Percentiles rank a stretch among this genome's conserved stretches.
Evolutionary conservation across 2,329 filamentous ascomycete species (phyloP).

Genomic region (Pezicula rhizophila): DNA sequence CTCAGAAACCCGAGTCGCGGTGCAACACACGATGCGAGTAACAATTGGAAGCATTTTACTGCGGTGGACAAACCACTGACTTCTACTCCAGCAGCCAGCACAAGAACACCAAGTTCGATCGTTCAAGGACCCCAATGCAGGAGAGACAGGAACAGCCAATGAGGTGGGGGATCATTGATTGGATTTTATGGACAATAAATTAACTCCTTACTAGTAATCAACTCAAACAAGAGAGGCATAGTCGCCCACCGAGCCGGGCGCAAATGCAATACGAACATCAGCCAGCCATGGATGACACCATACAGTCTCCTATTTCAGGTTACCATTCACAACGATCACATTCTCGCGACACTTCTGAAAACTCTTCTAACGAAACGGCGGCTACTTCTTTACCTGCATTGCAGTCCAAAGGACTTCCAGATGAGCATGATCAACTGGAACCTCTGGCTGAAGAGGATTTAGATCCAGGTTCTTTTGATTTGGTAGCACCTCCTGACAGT

Average conservation of each 20-base stretch:
- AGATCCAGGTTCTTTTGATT: constrained; percentile 47
- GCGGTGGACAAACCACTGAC: too few species aligned
- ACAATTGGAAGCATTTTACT: too few species aligned
- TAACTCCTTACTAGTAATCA: background rate
- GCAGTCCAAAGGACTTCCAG: constrained; percentile 17
- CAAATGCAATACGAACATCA: background rate
- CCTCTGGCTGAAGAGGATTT: constrained; percentile 37
- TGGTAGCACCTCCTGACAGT: constrained; percentile 37
- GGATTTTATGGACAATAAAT: background rate
- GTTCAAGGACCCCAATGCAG: too few species aligned
- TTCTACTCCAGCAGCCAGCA: too few species aligned
- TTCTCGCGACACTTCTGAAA: constrained; percentile 16
- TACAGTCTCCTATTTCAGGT: background rate
- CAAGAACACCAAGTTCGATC: too few species aligned
- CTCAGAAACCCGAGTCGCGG: too few species aligned
- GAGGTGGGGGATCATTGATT: background rate
- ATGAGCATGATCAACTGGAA: constrained; percentile 47
- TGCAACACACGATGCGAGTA: too few species aligned
- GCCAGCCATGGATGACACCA: background rate
- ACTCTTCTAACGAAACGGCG: constrained; percentile 20
- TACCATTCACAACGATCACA: constrained; percentile 5
- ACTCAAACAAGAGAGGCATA: background rate
- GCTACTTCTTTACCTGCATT: constrained; percentile 22
- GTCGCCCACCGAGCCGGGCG: background rate
- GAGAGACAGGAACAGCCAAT: background rate